Conservation (phyloP, 1,284 basidiomycete genomes). For the Cryptococcus sp. region DNA sequence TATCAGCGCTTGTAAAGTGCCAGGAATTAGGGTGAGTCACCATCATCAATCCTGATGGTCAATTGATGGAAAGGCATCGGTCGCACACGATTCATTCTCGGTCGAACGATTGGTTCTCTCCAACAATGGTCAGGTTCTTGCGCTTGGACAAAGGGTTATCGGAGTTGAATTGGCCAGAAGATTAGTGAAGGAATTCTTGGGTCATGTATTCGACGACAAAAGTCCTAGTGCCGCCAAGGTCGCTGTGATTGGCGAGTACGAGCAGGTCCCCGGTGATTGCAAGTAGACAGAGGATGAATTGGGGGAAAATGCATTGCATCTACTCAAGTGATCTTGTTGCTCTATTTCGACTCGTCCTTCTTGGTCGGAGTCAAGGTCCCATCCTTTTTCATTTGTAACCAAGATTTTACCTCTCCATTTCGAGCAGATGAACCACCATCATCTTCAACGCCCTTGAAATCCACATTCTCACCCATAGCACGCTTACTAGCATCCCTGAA, state of each 20-base stretch:
- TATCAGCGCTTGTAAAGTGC: constrained; percentile 48
- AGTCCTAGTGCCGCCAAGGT: constrained; percentile 49
- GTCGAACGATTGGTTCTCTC: constrained; percentile 50
- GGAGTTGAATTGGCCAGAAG: constrained; percentile 49
- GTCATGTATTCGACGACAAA: constrained; percentile 47
- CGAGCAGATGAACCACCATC: constrained; percentile 48
- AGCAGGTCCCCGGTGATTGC: not conserved
- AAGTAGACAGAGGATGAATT: not conserved
- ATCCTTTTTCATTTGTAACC: constrained; percentile 26
- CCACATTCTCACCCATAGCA: constrained; percentile 44
- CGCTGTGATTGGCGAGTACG: constrained; percentile 44
- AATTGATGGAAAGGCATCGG: constrained; percentile 15
- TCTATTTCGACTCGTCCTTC: not conserved
- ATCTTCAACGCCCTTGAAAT: constrained; percentile 36
- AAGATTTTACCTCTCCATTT: constrained; percentile 46
- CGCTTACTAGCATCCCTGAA: constrained; percentile 51
- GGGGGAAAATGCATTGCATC: not conserved
- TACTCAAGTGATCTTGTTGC: not conserved
- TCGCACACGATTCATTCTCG: constrained; percentile 50
- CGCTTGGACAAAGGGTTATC: constrained; percentile 51
- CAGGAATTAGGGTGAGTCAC: constrained; percentile 39
- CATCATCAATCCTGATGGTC: not conserved
- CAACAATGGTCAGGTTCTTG: constrained; percentile 51
- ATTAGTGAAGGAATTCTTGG: constrained; percentile 49
- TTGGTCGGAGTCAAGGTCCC: not conserved